These are phyloP conservation scores for Fusarium udum DNA, from an alignment of 2,329 filamentous ascomycete genomes.

Conservation along the genomic window DNA sequence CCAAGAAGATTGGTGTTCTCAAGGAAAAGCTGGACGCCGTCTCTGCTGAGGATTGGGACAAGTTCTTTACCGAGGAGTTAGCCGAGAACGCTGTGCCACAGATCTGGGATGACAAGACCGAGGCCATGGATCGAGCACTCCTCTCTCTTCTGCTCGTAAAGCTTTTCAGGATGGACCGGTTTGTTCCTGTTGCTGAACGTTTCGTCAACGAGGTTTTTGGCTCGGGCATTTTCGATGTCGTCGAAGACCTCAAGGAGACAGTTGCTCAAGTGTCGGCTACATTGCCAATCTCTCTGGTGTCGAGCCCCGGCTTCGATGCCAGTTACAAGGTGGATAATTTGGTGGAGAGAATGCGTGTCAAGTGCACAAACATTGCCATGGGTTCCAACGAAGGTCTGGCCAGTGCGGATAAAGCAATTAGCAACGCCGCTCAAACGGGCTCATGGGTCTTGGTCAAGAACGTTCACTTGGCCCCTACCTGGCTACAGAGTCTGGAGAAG, in stretches of 20 bases:
- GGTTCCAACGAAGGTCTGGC: slow-evolving; percentile 94
- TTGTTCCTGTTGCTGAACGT: slow-evolving; percentile 91
- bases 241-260: slow-evolving; percentile 85
- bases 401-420: slow-evolving; percentile 94
- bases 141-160: slow-evolving; percentile 90
- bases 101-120: slow-evolving; percentile 72
- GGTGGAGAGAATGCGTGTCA: slow-evolving; percentile 82
- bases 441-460: slow-evolving; percentile 99
- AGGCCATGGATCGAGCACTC: slow-evolving; percentile 78
- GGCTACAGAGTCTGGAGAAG: slow-evolving; percentile 98
- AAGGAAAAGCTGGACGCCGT: slow-evolving; percentile 75
- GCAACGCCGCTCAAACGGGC: slow-evolving; percentile 88
- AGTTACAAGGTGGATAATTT: slow-evolving; percentile 98
- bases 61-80: slow-evolving; percentile 84
- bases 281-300: slow-evolving; percentile 89
- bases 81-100: slow-evolving; percentile 85
- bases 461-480: slow-evolving; percentile 93
- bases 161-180: slow-evolving; percentile 92
- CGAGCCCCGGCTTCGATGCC: slow-evolving; percentile 95
- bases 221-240: slow-evolving; percentile 80
- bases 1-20: slow-evolving; percentile 75
- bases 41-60: slow-evolving; percentile 74
- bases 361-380: slow-evolving; percentile 98
- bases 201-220: slow-evolving; percentile 91
- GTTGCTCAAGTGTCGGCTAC: slow-evolving; percentile 85